Percentiles rank a stretch among this genome's conserved stretches.
phyloP scores from a whole-genome alignment of 495 filamentous ascomycete species.

The Usnea hakonensis region DNA sequence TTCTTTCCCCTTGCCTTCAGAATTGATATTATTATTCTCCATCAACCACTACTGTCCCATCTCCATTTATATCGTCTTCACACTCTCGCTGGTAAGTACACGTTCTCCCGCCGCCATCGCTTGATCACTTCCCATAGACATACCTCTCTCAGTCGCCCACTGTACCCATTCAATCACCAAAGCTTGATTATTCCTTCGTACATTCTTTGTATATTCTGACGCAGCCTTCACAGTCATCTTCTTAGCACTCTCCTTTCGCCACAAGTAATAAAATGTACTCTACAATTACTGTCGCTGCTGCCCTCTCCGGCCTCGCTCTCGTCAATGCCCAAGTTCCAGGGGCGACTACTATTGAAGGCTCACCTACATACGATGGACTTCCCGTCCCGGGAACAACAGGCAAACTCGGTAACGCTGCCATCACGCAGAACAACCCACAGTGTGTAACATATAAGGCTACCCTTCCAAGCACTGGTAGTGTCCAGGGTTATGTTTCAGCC shows the following conservation, averaged over 20 bases:
- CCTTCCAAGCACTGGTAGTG: conserved; percentile 49
- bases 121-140: neutral
- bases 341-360: conserved; percentile 11
- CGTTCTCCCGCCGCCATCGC: neutral
- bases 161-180: neutral
- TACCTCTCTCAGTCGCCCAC: neutral
- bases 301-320: conserved; percentile 36
- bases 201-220: neutral
- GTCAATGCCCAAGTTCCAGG: conserved; percentile 34
- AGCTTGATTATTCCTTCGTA: neutral
- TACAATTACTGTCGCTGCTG: conserved; percentile 31
- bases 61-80: neutral
- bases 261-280: conserved; percentile 33
- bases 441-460: conserved; percentile 51
- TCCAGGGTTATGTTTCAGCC: conserved; percentile 57
- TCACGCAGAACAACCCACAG: conserved; percentile 54
- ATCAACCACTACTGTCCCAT: neutral
- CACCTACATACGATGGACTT: conserved; percentile 29
- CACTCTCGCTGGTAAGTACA: conserved; percentile 1
- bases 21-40: neutral
- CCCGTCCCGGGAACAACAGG: conserved; percentile 22
- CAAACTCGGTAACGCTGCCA: conserved; percentile 46
- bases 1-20: neutral
- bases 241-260: neutral
- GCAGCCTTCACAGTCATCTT: conserved; percentile 1